Percentiles rank a stretch among this genome's conserved stretches.
Evolutionary conservation across 768 basidiomycete species (phyloP).

Genomic region (Trametes gibbosa): DNA sequence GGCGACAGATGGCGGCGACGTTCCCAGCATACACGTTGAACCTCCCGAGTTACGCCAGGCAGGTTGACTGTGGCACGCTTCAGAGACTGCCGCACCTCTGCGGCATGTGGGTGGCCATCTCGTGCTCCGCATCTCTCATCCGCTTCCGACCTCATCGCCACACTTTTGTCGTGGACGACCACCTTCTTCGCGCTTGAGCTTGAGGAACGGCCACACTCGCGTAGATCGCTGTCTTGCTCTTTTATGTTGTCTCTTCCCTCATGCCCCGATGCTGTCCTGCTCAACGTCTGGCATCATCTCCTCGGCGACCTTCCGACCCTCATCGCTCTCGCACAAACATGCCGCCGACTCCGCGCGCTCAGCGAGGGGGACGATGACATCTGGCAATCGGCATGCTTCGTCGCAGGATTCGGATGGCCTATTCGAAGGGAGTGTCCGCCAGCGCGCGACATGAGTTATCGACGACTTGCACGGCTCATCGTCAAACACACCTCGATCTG

Average conservation of each 20-base stretch:
- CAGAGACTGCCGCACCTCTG: not conserved
- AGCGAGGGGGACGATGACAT: conserved; percentile 15
- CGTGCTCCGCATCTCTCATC: conserved; percentile 10
- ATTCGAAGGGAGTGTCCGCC: not conserved
- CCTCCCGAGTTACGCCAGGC: not conserved
- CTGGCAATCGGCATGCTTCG: conserved; percentile 26
- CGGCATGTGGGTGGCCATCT: conserved; percentile 9
- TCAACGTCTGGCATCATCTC: conserved; percentile 18
- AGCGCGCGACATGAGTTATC: conserved; percentile 8
- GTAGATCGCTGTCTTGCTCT: not conserved
- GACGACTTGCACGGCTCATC: conserved; percentile 18
- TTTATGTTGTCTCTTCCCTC: conserved; percentile 14
- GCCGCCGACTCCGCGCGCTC: conserved; percentile 15
- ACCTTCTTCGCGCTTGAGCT: not conserved
- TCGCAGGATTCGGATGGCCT: conserved; percentile 24
- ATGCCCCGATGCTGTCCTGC: conserved; percentile 12
- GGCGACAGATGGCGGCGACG: not conserved
- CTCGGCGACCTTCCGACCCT: conserved; percentile 22
- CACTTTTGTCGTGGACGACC: not conserved
- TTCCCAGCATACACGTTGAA: conserved; percentile 1
- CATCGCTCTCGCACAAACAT: conserved; percentile 24
- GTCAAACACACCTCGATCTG: conserved; percentile 21
- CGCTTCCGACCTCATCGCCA: conserved; percentile 4
- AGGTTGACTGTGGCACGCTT: not conserved
- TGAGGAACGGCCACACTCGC: not conserved